Percentiles rank a stretch among this genome's conserved stretches.
These are phyloP conservation scores for Hyaloperonospora brassicae DNA, from an alignment of 352 stramenopile genomes.

Conservation along the genomic window DNA sequence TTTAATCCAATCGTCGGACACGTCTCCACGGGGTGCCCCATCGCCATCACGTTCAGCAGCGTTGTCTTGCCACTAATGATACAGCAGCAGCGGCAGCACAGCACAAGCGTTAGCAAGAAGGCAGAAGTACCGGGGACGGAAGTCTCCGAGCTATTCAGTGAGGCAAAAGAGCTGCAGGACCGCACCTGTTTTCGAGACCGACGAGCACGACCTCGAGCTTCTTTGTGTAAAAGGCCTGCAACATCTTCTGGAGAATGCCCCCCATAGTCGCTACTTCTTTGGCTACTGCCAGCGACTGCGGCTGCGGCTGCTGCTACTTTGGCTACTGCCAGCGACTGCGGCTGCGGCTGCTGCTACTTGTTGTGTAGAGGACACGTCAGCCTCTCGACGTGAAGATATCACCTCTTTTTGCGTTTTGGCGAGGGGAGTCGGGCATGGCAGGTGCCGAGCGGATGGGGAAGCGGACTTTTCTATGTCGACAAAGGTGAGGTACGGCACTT, in stretches of 20 bases:
- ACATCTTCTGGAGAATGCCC: conserved; percentile 89
- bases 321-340: neutral
- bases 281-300: neutral
- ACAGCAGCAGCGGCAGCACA: neutral
- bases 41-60: conserved; percentile 92
- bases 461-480: neutral
- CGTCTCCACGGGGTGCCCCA: conserved; percentile 93
- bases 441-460: neutral
- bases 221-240: conserved; percentile 96
- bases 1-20: conserved; percentile 96
- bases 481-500: neutral
- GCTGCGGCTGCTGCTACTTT: neutral
- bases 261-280: conserved; percentile 67
- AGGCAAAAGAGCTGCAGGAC: neutral
- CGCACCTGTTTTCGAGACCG: conserved; percentile 92
- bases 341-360: neutral
- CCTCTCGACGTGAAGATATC: neutral
- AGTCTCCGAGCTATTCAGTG: too few relatives aligned
- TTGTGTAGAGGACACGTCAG: too few relatives aligned
- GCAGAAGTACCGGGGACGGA: too few relatives aligned
- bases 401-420: conserved; percentile 1
- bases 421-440: neutral
- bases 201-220: conserved; percentile 96
- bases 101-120: too few relatives aligned
- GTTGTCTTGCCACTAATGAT: conserved; percentile 90